Evolutionary conservation across 805 yeast genomes (phyloP), one percentile per base, ranked within the genome.

Genomic region (Kluyveromyces nonfermentans): DNA sequence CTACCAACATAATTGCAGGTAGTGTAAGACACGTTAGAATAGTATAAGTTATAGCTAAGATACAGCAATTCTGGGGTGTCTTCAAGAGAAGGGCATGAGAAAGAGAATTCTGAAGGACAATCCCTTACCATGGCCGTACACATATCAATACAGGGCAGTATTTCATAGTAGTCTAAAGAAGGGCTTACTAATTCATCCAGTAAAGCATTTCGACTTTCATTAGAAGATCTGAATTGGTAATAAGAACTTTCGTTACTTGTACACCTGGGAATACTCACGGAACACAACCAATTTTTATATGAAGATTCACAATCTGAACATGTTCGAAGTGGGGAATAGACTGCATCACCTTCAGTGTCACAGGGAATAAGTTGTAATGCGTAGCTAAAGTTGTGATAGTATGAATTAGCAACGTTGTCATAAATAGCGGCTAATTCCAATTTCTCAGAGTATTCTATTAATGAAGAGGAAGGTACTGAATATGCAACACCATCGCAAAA

Each of bases 201-300:
- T 49, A 73, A 75, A 5, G 65, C 64, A 52, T 75, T 85, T 49
- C 98, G 71, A 9, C 85, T 80, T 4, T 68, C 60, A 14, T 71
- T 71, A 5, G 66, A 66, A 3, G 64, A 60, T 30, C 94, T 68
- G 21, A 52, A 45, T 17, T 62, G 59, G 57, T 73, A 80, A 6
- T 74, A 75, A 0, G 70, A 52, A 7, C 64, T 47, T 6, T 73
- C 57, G 12, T 59, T 50, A 12, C 82, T 78, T 1, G 85, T 71
- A 54, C 98, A 90, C 25, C 97, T 69, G 0, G 97, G 97, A 5
- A 90, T 85, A 0, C 87, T 70, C 4, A 87, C 86, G 0, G 94
- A 72, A 64, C 98, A 90, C 16, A 93, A 71, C 98, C 98, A 90
- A 53, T 80, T 72, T 53, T 77, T 78, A 60, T 90, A 90, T 1